Evolutionary conservation across 2,329 filamentous ascomycete species (phyloP).

Genomic region (Colletotrichum sp.): DNA sequence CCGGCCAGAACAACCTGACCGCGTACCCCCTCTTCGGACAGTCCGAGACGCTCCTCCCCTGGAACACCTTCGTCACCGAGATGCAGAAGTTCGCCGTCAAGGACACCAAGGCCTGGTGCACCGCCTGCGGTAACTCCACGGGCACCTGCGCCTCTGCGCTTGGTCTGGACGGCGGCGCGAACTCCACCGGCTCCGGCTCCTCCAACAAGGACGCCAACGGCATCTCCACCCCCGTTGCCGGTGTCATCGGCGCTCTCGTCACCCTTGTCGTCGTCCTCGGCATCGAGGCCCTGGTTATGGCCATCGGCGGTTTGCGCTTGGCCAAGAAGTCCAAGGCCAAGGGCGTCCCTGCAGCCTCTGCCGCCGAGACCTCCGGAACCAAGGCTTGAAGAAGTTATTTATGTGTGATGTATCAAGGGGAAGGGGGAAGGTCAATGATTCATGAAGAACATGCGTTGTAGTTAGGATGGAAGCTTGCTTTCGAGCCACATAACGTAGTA

Average conservation of each 20-base stretch:
- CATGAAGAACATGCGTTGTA: background rate
- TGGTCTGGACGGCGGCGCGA: conserved; percentile 26
- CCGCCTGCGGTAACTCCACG: conserved; percentile 74
- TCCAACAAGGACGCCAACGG: conserved; percentile 39
- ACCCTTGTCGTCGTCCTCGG: conserved; percentile 56
- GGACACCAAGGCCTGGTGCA: conserved; percentile 74
- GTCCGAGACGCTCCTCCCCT: conserved; percentile 61
- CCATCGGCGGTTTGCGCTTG: conserved; percentile 48
- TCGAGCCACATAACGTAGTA: background rate
- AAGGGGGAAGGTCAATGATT: background rate
- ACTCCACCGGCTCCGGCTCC: conserved; percentile 26
- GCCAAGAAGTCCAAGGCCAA: conserved; percentile 49
- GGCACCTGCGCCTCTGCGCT: conserved; percentile 61
- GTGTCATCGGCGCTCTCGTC: conserved; percentile 79
- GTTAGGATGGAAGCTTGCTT: background rate
- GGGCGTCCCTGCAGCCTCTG: background rate
- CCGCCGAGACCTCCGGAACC: background rate
- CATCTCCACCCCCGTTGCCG: conserved; percentile 75
- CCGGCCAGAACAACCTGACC: conserved; percentile 54
- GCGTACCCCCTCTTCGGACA: conserved; percentile 67
- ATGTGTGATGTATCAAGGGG: background rate
- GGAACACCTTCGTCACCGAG: conserved; percentile 68
- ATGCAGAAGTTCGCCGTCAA: conserved; percentile 72
- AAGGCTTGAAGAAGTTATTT: background rate
- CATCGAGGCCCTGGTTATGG: conserved; percentile 47